Evolutionary conservation across 495 filamentous ascomycete species (phyloP).

Genomic region (Cryomyces minteri): DNA sequence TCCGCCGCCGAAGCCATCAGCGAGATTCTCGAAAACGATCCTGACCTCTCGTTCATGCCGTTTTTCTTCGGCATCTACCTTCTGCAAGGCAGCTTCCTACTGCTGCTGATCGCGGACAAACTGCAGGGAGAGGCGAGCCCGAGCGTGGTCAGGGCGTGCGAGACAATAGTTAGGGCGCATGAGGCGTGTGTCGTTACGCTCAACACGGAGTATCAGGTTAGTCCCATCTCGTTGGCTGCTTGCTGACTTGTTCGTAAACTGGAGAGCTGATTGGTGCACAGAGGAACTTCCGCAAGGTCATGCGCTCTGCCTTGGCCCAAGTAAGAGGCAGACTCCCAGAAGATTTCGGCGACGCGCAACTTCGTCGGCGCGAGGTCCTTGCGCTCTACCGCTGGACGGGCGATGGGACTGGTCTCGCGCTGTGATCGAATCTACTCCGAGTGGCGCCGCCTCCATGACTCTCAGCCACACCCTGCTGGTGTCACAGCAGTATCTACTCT

Average conservation of each 20-base stretch:
- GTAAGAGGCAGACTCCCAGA: constrained; percentile 54
- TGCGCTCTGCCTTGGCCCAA: constrained; percentile 63
- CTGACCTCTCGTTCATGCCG: constrained; percentile 73
- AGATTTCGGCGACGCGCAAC: constrained; percentile 60
- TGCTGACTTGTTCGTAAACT: background rate
- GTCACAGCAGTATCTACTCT: too few relatives aligned
- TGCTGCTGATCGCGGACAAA: constrained; percentile 69
- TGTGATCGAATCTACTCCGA: constrained; percentile 22
- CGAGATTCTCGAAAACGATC: constrained; percentile 67
- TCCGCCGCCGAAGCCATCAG: constrained; percentile 66
- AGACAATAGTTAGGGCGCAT: constrained; percentile 71
- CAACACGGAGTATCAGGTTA: constrained; percentile 74
- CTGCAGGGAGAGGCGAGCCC: constrained; percentile 59
- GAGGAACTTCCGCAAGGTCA: constrained; percentile 70
- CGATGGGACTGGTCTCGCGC: constrained; percentile 54
- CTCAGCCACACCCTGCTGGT: too few relatives aligned
- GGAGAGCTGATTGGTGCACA: constrained; percentile 10
- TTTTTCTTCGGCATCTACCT: constrained; percentile 83
- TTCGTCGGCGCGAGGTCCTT: constrained; percentile 52
- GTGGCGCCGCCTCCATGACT: too few relatives aligned
- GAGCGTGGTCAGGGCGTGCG: constrained; percentile 64
- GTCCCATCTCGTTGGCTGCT: constrained; percentile 7
- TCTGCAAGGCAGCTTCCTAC: constrained; percentile 65
- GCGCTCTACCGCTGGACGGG: constrained; percentile 65
- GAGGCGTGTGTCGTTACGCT: constrained; percentile 73